phyloP scores from a whole-genome alignment of 352 stramenopile genomes.

The Phytophthora vignae region DNA sequence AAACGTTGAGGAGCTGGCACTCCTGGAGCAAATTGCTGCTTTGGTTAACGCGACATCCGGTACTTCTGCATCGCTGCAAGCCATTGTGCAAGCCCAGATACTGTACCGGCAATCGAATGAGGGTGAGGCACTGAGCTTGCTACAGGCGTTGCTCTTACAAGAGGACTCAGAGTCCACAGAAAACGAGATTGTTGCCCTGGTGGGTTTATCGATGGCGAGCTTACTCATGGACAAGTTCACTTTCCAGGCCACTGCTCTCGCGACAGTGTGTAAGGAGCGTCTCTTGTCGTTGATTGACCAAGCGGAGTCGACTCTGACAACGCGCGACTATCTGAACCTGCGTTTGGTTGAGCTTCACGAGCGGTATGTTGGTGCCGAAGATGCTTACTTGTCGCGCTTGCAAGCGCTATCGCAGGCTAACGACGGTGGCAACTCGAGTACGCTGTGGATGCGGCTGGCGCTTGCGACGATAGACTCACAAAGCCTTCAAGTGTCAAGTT shows the following conservation, averaged over 20 bases:
- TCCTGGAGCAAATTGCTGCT: constrained; percentile 34
- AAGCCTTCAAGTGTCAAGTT: constrained; percentile 36
- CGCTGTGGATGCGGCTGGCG: constrained; percentile 35
- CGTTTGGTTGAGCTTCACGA: constrained; percentile 55
- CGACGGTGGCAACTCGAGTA: constrained; percentile 26
- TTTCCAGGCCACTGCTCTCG: constrained; percentile 22
- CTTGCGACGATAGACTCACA: constrained; percentile 53
- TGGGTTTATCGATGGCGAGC: constrained; percentile 51
- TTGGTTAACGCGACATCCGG: constrained; percentile 18
- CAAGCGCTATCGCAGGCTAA: constrained; percentile 37
- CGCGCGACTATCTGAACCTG: constrained; percentile 35
- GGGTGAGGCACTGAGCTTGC: constrained; percentile 32
- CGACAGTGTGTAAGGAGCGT: constrained; percentile 39
- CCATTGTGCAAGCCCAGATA: constrained; percentile 41
- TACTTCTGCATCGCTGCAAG: constrained; percentile 20
- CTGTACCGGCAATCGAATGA: constrained; percentile 33
- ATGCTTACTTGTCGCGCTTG: constrained; percentile 35
- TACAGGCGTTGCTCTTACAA: constrained; percentile 32
- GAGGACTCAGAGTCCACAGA: constrained; percentile 23
- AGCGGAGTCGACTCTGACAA: constrained; percentile 28
- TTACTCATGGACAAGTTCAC: constrained; percentile 28
- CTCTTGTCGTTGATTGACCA: constrained; percentile 37
- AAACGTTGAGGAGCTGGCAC: constrained; percentile 18
- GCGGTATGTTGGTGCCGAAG: constrained; percentile 31
- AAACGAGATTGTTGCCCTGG: constrained; percentile 33